These are phyloP conservation scores for Chloromonas sp. DNA, from an alignment of 163 green algal genomes.

Conservation along the genomic window DNA sequence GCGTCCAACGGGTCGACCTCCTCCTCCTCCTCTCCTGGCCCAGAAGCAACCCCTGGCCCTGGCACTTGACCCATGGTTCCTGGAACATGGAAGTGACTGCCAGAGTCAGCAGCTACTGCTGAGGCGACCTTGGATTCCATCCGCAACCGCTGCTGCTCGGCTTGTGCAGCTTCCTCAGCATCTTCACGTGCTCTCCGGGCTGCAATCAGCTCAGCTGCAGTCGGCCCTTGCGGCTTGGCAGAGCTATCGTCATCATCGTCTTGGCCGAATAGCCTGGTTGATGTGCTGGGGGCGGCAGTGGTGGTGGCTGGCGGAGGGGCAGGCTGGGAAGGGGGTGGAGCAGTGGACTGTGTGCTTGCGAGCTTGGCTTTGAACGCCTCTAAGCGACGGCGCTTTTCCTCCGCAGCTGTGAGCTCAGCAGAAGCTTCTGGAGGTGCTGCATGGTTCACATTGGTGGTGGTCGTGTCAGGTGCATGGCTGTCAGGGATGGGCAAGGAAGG, in stretches of 20 bases:
- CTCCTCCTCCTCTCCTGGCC: slow-evolving; percentile 29
- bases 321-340: not conserved
- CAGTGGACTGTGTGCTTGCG: not conserved
- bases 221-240: no score
- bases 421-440: not conserved
- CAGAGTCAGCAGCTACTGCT: not conserved
- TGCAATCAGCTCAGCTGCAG: not conserved
- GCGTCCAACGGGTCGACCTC: slow-evolving; percentile 83
- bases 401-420: no score
- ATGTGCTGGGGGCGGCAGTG: not conserved
- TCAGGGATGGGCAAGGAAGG: not conserved
- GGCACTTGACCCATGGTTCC: not conserved
- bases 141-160: no score
- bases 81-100: not conserved
- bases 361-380: not conserved
- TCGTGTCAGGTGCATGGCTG: not conserved
- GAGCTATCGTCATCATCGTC: no score
- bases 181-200: not conserved
- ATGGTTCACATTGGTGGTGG: not conserved
- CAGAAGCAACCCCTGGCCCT: not conserved
- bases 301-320: not conserved
- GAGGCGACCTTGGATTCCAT: not conserved
- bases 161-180: no score
- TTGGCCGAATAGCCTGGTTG: no score
- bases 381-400: not conserved